phyloP scores from a whole-genome alignment of 1,284 basidiomycete species.

The Taiwanofungus camphoratus region DNA sequence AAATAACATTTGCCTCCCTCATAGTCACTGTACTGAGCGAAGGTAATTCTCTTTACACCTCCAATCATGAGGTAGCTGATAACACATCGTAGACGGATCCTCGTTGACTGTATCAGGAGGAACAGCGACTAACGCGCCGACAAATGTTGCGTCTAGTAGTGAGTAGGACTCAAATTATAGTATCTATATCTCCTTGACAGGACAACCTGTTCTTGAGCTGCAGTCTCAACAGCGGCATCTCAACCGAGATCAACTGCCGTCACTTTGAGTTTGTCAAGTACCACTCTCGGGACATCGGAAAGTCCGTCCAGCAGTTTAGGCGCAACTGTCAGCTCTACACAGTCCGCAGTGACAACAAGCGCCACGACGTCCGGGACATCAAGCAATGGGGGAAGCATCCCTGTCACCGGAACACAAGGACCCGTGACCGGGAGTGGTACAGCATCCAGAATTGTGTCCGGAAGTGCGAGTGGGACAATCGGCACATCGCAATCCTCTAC shows the following conservation, averaged over 20 bases:
- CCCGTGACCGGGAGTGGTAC: too few relatives aligned
- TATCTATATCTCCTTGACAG: too few relatives aligned
- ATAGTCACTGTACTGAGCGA: constrained; percentile 16
- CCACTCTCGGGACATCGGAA: neutral
- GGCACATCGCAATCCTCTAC: neutral
- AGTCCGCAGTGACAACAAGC: neutral
- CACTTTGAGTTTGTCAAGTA: neutral
- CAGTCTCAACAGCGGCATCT: too few relatives aligned
- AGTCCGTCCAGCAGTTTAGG: neutral
- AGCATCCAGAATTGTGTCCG: too few relatives aligned
- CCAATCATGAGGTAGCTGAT: neutral
- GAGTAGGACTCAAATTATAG: neutral
- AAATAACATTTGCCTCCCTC: constrained; percentile 28
- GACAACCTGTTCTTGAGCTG: too few relatives aligned
- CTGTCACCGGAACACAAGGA: too few relatives aligned
- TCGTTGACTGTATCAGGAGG: neutral
- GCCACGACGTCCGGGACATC: neutral
- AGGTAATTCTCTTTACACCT: constrained; percentile 2
- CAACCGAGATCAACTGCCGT: neutral
- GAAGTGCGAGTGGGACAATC: neutral
- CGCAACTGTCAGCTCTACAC: neutral
- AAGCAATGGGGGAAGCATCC: too few relatives aligned
- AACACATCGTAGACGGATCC: neutral
- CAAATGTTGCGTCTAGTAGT: neutral
- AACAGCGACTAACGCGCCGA: neutral